A percentile compares a stretch with the other conserved stretches of the same genome.
phyloP scores from a whole-genome alignment of 352 stramenopile species.

The Plasmopara viticola region DNA sequence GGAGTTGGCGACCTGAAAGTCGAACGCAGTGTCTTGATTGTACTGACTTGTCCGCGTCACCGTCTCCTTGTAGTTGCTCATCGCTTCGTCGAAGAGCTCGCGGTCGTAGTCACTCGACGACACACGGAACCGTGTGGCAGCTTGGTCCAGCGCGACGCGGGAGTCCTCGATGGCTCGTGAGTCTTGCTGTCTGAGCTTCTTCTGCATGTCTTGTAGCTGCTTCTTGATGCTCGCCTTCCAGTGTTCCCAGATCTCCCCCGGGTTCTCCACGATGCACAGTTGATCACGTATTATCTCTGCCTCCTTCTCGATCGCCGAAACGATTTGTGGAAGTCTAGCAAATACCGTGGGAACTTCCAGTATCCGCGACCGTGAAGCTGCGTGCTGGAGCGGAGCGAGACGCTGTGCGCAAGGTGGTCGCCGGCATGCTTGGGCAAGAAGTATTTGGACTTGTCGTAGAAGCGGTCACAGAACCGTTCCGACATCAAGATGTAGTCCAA shows the following conservation, averaged over 20 bases:
- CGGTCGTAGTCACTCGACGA: not conserved
- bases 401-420: no score
- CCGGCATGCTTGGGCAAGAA: no score
- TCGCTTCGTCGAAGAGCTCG: not conserved
- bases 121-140: not conserved
- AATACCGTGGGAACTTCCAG: no score
- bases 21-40: not conserved
- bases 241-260: not conserved
- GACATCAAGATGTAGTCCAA: no score
- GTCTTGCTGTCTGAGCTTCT: not conserved
- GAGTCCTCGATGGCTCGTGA: not conserved
- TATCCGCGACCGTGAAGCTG: no score
- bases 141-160: not conserved
- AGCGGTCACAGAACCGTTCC: no score
- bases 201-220: not conserved
- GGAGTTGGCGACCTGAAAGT: not conserved
- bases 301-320: no score
- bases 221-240: not conserved
- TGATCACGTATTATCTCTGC: no score
- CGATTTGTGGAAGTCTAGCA: no score
- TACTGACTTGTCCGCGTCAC: not conserved
- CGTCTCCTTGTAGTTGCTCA: conserved; percentile 1
- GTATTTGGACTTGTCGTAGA: no score
- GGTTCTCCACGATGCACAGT: not conserved
- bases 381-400: no score